phyloP scores from a whole-genome alignment of 1,284 basidiomycete genomes.

The Erythrobasidium hasegawianum region DNA sequence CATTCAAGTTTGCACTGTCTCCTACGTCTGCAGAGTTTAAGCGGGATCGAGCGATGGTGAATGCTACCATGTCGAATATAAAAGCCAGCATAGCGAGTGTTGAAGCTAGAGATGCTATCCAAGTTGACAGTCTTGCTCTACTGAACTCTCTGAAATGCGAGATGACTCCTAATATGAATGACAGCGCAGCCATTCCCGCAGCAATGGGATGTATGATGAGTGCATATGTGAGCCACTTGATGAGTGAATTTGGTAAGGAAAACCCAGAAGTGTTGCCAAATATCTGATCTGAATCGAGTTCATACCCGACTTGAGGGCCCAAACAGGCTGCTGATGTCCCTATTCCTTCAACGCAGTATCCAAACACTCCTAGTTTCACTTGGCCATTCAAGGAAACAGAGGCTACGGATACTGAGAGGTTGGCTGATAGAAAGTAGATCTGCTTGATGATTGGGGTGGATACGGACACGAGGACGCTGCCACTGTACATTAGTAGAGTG shows the following conservation, averaged over 20 bases:
- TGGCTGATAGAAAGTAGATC: constrained; percentile 43
- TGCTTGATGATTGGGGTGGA: constrained; percentile 41
- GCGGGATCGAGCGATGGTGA: constrained; percentile 42
- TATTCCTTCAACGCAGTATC: constrained; percentile 38
- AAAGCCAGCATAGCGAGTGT: constrained; percentile 42
- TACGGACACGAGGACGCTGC: constrained; percentile 40
- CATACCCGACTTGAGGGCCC: constrained; percentile 35
- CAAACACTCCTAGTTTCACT: constrained; percentile 40
- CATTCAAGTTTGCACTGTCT: constrained; percentile 27
- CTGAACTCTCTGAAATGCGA: constrained; percentile 38
- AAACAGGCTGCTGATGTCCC: constrained; percentile 22
- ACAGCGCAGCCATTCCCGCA: constrained; percentile 39
- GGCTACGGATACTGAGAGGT: constrained; percentile 27
- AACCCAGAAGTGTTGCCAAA: constrained; percentile 12
- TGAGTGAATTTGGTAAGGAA: constrained; percentile 39
- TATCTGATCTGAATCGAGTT: constrained; percentile 14
- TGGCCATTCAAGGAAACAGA: constrained; percentile 25
- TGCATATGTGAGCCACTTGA: constrained; percentile 43
- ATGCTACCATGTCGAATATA: constrained; percentile 43
- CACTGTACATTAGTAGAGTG: background rate
- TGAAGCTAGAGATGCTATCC: constrained; percentile 42
- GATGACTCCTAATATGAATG: constrained; percentile 38
- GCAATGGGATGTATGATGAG: constrained; percentile 44
- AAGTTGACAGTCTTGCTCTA: constrained; percentile 40
- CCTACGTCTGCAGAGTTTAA: constrained; percentile 37